Conservation (phyloP, 345 rosid species). For the Hibiscus mutabilis region DNA sequence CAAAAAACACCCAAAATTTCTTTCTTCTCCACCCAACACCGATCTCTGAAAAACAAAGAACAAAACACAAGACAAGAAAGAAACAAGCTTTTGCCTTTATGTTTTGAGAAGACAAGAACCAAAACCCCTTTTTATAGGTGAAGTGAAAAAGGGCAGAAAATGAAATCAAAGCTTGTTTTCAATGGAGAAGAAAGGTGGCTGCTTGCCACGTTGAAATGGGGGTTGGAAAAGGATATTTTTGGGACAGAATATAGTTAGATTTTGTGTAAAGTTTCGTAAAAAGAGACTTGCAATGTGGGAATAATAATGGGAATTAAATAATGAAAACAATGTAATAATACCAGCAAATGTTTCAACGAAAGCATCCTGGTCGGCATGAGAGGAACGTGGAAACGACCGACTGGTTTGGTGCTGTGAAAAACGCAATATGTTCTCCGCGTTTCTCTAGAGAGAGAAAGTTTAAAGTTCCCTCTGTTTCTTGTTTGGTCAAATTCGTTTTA, state of each 20-base stretch:
- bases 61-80: background rate
- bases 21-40: slow-evolving; percentile 21
- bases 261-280: background rate
- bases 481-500: too few species aligned
- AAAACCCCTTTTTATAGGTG: slow-evolving; percentile 20
- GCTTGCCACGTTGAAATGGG: slow-evolving; percentile 17
- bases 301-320: background rate
- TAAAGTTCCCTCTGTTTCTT: too few species aligned
- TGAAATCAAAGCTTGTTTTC: background rate
- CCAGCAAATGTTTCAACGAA: slow-evolving; percentile 20
- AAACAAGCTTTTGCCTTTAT: background rate
- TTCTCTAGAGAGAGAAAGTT: background rate
- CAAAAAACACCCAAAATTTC: slow-evolving; percentile 25
- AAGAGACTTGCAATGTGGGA: background rate
- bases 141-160: background rate
- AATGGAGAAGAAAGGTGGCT: background rate
- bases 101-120: background rate
- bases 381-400: slow-evolving; percentile 3
- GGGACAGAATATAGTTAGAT: background rate
- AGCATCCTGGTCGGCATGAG: background rate
- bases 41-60: slow-evolving; percentile 22
- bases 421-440: slow-evolving; percentile 5
- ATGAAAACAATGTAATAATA: background rate
- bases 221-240: background rate
- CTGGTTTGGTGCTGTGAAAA: background rate